A percentile compares a stretch with the other conserved stretches of the same genome.
Evolutionary conservation across 371 early-diverging fungal genomes (phyloP).

Genomic region (Coemansia sp.): DNA sequence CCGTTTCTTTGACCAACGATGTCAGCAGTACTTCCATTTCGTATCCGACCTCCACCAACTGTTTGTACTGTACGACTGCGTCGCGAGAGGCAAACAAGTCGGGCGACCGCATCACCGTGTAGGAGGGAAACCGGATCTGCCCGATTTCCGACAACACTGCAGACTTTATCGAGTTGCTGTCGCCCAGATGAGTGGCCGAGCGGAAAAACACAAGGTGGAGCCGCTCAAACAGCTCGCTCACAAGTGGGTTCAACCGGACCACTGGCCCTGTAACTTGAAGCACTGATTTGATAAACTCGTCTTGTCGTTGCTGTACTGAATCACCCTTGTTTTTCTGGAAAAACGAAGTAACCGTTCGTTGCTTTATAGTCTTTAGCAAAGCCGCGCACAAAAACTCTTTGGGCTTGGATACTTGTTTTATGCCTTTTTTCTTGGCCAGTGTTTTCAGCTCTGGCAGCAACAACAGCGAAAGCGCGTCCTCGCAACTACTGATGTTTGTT

Average conservation of each 20-base stretch:
- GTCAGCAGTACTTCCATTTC: constrained; percentile 21
- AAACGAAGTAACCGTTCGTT: constrained; percentile 40
- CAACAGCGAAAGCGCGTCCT: constrained; percentile 26
- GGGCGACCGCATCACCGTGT: constrained; percentile 56
- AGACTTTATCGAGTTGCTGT: constrained; percentile 52
- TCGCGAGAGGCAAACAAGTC: constrained; percentile 58
- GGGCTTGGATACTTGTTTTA: constrained; percentile 34
- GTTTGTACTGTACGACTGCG: constrained; percentile 60
- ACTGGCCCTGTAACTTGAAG: constrained; percentile 52
- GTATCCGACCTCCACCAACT: constrained; percentile 45
- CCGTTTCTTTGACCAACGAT: constrained; percentile 21
- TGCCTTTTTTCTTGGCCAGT: constrained; percentile 30
- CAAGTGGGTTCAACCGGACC: constrained; percentile 43
- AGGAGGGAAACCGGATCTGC: constrained; percentile 60
- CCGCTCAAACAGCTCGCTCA: constrained; percentile 40
- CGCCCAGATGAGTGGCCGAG: constrained; percentile 16
- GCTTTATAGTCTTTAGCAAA: constrained; percentile 31
- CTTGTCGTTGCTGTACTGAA: constrained; percentile 21
- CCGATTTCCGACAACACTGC: constrained; percentile 63
- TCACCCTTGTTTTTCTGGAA: constrained; percentile 19
- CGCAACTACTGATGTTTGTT: constrained; percentile 7
- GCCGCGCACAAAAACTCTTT: constrained; percentile 33
- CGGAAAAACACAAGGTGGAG: constrained; percentile 47
- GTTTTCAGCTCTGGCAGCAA: constrained; percentile 21
- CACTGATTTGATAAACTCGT: constrained; percentile 44